phyloP scores from a whole-genome alignment of 1,139 yeast genomes.

The Lodderomyces metapsilosis region DNA sequence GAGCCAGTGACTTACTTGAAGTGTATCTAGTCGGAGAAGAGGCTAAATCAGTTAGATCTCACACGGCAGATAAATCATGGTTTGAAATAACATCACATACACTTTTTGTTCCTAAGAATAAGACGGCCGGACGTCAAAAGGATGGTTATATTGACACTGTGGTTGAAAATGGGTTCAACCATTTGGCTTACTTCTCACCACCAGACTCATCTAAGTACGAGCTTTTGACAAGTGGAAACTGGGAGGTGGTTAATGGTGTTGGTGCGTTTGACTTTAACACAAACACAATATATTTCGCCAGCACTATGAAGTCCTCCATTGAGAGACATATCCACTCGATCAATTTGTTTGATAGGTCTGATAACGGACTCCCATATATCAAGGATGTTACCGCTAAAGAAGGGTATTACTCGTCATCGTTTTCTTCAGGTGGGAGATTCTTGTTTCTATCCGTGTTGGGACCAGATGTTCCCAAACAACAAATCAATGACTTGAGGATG shows the following conservation, averaged over 20 bases:
- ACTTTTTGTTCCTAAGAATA: conserved; percentile 63
- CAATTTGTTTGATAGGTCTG: conserved; percentile 29
- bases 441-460: conserved; percentile 60
- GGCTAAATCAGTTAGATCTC: conserved; percentile 34
- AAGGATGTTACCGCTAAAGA: conserved; percentile 53
- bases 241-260: conserved; percentile 56
- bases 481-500: conserved; percentile 53
- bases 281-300: conserved; percentile 45
- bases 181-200: conserved; percentile 57
- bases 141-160: conserved; percentile 59
- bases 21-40: conserved; percentile 35
- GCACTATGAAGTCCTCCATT: conserved; percentile 50
- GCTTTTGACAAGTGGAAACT: conserved; percentile 48
- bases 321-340: conserved; percentile 56
- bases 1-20: conserved; percentile 44
- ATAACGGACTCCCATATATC: conserved; percentile 30
- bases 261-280: conserved; percentile 42
- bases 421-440: conserved; percentile 66
- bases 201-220: conserved; percentile 41
- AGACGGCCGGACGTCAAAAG: conserved; percentile 32
- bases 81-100: conserved; percentile 83
- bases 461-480: conserved; percentile 67
- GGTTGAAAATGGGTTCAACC: conserved; percentile 53
- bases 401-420: conserved; percentile 70
- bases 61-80: conserved; percentile 47